Evolutionary conservation across 2,329 filamentous ascomycete genomes (phyloP).

Genomic region (Alternaria sp.): DNA sequence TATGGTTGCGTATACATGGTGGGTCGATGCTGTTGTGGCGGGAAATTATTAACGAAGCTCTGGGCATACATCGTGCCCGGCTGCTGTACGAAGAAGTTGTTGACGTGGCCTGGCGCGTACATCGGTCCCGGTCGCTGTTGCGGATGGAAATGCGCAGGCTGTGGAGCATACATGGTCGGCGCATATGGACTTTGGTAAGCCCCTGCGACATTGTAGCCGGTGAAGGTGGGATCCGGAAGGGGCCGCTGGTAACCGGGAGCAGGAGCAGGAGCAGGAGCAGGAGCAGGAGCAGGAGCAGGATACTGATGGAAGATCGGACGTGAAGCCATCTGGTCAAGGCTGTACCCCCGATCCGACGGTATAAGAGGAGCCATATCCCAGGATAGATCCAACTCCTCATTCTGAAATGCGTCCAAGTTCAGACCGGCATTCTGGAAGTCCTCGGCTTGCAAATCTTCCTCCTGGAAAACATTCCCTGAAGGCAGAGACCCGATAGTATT

Average conservation of each 20-base stretch:
- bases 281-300: background rate
- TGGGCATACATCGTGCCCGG: background rate
- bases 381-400: background rate
- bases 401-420: background rate
- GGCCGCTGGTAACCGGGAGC: background rate
- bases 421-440: background rate
- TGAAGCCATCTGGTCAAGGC: background rate
- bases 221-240: background rate
- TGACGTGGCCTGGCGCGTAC: background rate
- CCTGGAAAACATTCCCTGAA: background rate
- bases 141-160: background rate
- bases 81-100: background rate
- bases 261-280: background rate
- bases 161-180: background rate
- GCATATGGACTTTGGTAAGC: background rate
- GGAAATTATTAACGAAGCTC: background rate
- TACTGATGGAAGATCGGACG: background rate
- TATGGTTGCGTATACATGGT: background rate
- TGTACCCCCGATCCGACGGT: background rate
- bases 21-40: background rate
- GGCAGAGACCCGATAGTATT: accelerated
- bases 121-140: background rate
- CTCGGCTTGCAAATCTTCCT: background rate
- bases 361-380: background rate
- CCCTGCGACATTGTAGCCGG: background rate